Evolutionary conservation across 192 early-diverging fungal genomes (phyloP).

Genomic region (Coemansia sp.): DNA sequence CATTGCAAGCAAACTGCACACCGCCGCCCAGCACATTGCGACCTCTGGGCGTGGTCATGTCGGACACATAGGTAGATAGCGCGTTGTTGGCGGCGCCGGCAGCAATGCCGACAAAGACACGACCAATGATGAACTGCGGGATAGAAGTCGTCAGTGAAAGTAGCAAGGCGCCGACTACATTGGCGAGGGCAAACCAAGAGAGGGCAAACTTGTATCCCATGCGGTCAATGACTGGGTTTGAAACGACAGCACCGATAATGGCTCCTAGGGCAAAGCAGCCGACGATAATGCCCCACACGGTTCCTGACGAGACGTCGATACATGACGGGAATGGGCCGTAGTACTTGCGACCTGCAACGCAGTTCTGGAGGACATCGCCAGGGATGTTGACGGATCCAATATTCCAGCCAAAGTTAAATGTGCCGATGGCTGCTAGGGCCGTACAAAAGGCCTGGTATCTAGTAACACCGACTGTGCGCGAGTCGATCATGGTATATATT

Average conservation of each 20-base stretch:
- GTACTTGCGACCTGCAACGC: slow-evolving; percentile 49
- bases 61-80: slow-evolving; percentile 72
- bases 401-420: slow-evolving; percentile 59
- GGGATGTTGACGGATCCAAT: slow-evolving; percentile 60
- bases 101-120: slow-evolving; percentile 69
- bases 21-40: slow-evolving; percentile 71
- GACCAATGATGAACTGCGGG: slow-evolving; percentile 68
- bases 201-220: slow-evolving; percentile 68
- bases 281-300: slow-evolving; percentile 58
- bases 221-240: slow-evolving; percentile 57
- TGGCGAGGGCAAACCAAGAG: slow-evolving; percentile 66
- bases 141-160: slow-evolving; percentile 61
- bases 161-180: slow-evolving; percentile 63
- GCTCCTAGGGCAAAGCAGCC: slow-evolving; percentile 65
- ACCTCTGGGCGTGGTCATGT: slow-evolving; percentile 69
- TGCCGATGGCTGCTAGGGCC: slow-evolving; percentile 50
- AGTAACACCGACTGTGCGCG: slow-evolving; percentile 50
- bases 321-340: slow-evolving; percentile 52
- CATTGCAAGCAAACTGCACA: slow-evolving; percentile 74
- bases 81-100: slow-evolving; percentile 65
- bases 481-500: slow-evolving; percentile 35
- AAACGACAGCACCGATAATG: slow-evolving; percentile 64
- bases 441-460: slow-evolving; percentile 51
- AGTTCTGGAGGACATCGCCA: slow-evolving; percentile 56
- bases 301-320: slow-evolving; percentile 44